Conservation (phyloP, 2,329 filamentous ascomycete genomes). For the Fragosphaeria purpurea region DNA sequence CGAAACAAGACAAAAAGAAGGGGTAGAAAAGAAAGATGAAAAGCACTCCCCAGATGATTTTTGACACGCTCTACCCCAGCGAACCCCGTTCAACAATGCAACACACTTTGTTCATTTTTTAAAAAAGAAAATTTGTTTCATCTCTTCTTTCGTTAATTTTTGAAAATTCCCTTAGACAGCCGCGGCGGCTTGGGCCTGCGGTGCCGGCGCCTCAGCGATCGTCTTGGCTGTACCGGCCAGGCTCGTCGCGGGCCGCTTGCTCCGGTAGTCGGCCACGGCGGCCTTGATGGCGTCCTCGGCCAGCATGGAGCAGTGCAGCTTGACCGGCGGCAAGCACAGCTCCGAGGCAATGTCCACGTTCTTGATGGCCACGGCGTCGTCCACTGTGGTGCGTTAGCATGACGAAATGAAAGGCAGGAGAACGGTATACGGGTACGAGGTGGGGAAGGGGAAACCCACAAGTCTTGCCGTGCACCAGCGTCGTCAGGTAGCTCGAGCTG, state of each 20-base stretch:
- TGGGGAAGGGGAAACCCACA: neutral
- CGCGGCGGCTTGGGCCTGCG: conserved; percentile 7
- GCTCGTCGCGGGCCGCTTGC: conserved; percentile 79
- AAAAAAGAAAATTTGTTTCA: no score
- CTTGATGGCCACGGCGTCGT: conserved; percentile 84
- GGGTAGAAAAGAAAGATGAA: no score
- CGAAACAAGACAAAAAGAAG: no score
- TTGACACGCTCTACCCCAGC: no score
- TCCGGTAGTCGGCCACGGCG: conserved; percentile 83
- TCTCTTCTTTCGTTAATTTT: no score
- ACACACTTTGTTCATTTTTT: no score
- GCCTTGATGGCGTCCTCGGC: conserved; percentile 90
- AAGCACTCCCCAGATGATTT: no score
- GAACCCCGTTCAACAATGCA: no score
- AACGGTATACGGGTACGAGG: no score
- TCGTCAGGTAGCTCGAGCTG: conserved; percentile 82
- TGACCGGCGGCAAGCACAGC: conserved; percentile 78
- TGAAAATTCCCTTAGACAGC: neutral
- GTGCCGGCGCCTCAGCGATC: conserved; percentile 8
- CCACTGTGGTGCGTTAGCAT: conserved; percentile 37
- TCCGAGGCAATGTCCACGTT: conserved; percentile 99
- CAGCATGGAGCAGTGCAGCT: conserved; percentile 88
- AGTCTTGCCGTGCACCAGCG: conserved; percentile 86
- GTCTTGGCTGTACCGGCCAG: conserved; percentile 56
- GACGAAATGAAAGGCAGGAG: neutral